These are phyloP conservation scores for Gastrolobium villosum DNA, from an alignment of 306 rosid genomes.

Conservation along the genomic window DNA sequence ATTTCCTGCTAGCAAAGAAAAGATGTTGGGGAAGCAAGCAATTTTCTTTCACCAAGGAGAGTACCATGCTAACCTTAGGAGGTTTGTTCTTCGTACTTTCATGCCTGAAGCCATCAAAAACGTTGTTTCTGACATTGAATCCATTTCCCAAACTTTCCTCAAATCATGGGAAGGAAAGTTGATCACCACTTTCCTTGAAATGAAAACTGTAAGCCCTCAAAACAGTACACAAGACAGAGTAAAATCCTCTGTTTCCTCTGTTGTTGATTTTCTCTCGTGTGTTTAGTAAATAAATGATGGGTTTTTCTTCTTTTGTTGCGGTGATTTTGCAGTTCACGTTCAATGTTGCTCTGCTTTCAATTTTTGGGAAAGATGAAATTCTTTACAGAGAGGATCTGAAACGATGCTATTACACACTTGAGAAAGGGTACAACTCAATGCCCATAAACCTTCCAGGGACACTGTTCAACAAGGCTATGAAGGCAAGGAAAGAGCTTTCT, in stretches of 20 bases:
- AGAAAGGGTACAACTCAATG: constrained; percentile 97
- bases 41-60: constrained; percentile 91
- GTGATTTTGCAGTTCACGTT: constrained; percentile 71
- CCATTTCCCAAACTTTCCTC: constrained; percentile 73
- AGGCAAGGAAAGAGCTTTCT: constrained; percentile 86
- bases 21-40: constrained; percentile 90
- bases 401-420: constrained; percentile 83
- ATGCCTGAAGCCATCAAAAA: constrained; percentile 69
- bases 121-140: constrained; percentile 65
- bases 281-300: constrained; percentile 29
- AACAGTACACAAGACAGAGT: constrained; percentile 13
- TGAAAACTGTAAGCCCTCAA: constrained; percentile 73
- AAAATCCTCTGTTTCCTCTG: constrained; percentile 43
- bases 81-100: constrained; percentile 84
- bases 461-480: constrained; percentile 91
- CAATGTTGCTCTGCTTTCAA: constrained; percentile 84
- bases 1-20: constrained; percentile 90
- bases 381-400: constrained; percentile 80
- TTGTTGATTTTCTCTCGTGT: not conserved
- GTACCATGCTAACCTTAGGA: constrained; percentile 85
- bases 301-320: not conserved
- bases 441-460: constrained; percentile 89
- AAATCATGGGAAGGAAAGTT: constrained; percentile 72
- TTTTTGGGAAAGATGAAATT: constrained; percentile 81
- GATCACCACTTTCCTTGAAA: constrained; percentile 87